phyloP scores from a whole-genome alignment of 1,139 yeast genomes.

The Saccharomyces hybrid region DNA sequence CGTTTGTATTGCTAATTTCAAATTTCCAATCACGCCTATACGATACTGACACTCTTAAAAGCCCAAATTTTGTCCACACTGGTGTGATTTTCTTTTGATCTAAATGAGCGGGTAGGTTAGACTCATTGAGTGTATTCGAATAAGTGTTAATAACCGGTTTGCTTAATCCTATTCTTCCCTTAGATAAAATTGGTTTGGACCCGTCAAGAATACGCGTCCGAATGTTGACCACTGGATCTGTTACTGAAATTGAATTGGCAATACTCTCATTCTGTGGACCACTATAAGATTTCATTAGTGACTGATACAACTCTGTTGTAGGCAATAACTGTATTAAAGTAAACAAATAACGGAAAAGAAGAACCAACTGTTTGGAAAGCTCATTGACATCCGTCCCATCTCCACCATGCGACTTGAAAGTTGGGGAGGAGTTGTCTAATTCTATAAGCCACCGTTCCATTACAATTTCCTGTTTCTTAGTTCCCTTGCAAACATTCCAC shows the following conservation, averaged over 20 bases:
- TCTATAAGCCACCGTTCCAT: slow-evolving; percentile 89
- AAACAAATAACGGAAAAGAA: slow-evolving; percentile 66
- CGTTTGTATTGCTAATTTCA: slow-evolving; percentile 45
- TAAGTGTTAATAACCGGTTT: slow-evolving; percentile 49
- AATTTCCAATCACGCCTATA: slow-evolving; percentile 69
- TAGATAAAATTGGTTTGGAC: slow-evolving; percentile 64
- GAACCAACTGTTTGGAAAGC: slow-evolving; percentile 45
- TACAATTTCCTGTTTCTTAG: slow-evolving; percentile 69
- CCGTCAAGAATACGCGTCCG: slow-evolving; percentile 70
- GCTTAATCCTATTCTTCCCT: slow-evolving; percentile 78
- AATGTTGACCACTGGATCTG: slow-evolving; percentile 29
- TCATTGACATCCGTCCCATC: slow-evolving; percentile 13
- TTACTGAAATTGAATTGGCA: slow-evolving; percentile 19
- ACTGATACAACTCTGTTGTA: slow-evolving; percentile 47
- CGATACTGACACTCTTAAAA: slow-evolving; percentile 65
- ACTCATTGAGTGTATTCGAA: slow-evolving; percentile 34
- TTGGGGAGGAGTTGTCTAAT: slow-evolving; percentile 41
- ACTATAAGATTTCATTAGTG: slow-evolving; percentile 27
- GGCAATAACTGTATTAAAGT: slow-evolving; percentile 67
- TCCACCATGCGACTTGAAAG: slow-evolving; percentile 20
- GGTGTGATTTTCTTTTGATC: slow-evolving; percentile 58
- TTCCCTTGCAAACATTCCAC: slow-evolving; percentile 49
- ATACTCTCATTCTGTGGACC: slow-evolving; percentile 12
- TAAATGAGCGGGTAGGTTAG: slow-evolving; percentile 43
- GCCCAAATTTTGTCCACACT: slow-evolving; percentile 67